Base-by-base conservation (phyloP, 148 eudicot genomes). In the Amaranthus palmeri region DNA sequence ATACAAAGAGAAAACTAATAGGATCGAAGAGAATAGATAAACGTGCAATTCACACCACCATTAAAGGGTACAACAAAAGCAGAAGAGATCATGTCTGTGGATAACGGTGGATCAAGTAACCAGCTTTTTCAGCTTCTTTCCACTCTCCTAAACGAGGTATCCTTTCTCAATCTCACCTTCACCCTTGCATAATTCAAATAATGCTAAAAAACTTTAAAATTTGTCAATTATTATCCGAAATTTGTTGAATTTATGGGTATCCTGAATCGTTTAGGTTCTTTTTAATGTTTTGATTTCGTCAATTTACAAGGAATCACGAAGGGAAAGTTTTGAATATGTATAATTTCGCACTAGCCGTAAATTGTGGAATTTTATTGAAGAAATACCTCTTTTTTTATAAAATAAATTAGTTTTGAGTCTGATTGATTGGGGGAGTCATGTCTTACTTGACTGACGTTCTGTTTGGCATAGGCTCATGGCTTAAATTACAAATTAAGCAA, bases 91-190 rank as follows among this genome's bases (percentile, higher is more conserved):
- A 25, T 78, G 82, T 78, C 85, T 15, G 11, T 73, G 13, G 87
- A 79, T 61, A 80, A 78, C 43, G 74, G 72, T 42, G 74, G 73
- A 68, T 53, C 85, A 25, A 25, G 36, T 49, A 84, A 86, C 10
- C 90, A 87, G 71, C 88, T 89, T n/a, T 92, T 89, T 74, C 84
- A 84, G 45, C 90, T 89, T 68, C 86, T 92, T 36, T 81, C 97
- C 48, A 42, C 74, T 81, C 90, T 92, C 47, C 89, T 92, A 55
- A 82, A 80, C 55, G 80, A 92, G 95, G 97, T 89, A 60, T 12
- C 0, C 13, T 46, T 11, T 9, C 44, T 36, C 11, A 46, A 53
- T 14, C 9, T 49, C 49, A 17, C 17, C 36, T 36, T 41, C 11
- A 8, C 45, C 10, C 12, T 45, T 65, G 40, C 14, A n/a, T 18